phyloP scores from a whole-genome alignment of 805 yeast species.

The Suhomyces prunicola region DNA sequence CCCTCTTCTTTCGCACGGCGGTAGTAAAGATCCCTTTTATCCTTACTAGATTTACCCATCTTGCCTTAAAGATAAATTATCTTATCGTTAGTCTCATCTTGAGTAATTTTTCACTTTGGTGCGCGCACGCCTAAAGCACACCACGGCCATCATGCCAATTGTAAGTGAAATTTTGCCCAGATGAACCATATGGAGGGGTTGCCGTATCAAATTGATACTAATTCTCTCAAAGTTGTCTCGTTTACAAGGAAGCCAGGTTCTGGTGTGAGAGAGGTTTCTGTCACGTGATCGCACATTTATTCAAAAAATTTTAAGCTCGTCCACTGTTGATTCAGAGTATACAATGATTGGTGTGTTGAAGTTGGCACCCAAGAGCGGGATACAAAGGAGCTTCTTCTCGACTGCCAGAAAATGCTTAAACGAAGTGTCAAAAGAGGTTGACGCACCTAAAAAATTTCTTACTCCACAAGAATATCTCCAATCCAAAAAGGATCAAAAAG shows the following conservation, averaged over 20 bases:
- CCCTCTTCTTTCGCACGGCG: constrained; percentile 97
- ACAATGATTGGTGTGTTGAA: not conserved
- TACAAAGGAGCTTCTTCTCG: constrained; percentile 1
- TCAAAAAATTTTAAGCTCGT: not conserved
- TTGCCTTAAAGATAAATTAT: not conserved
- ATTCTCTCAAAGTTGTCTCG: not conserved
- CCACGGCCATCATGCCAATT: not conserved
- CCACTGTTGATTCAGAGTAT: not conserved
- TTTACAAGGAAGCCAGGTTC: not conserved
- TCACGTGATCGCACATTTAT: not conserved
- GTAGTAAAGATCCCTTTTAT: constrained; percentile 87
- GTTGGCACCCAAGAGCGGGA: not conserved
- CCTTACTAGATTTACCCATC: constrained; percentile 95
- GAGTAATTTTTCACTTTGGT: constrained; percentile 2
- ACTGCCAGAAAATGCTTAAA: not conserved
- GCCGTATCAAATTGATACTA: not conserved
- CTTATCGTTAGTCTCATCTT: not conserved
- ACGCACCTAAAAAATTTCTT: not conserved
- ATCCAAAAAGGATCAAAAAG: constrained; percentile 21
- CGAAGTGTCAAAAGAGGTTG: not conserved
- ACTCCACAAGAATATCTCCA: constrained; percentile 33
- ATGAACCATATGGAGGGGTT: no score
- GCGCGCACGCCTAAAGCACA: not conserved
- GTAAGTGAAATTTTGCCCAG: not conserved
- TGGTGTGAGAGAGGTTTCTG: not conserved